Evolutionary conservation across 306 rosid genomes (phyloP).

Genomic region (Begonia peltatifolia): DNA sequence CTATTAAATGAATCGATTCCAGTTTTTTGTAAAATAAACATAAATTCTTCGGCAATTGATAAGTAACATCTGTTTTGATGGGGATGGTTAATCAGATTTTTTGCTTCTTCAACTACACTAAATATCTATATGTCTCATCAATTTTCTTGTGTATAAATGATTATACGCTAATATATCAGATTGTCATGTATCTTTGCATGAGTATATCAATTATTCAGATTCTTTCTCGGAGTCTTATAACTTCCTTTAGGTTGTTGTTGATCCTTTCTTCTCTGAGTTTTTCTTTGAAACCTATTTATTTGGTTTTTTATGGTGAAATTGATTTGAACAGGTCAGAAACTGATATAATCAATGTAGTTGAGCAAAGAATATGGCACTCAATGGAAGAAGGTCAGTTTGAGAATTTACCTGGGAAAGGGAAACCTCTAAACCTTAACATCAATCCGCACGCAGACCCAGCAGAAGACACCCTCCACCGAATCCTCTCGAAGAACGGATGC

Average conservation of each 20-base stretch:
- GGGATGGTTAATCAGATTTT: no score
- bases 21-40: no score
- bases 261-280: neutral
- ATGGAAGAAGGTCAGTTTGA: slow-evolving; percentile 93
- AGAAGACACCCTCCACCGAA: slow-evolving; percentile 68
- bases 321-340: slow-evolving; percentile 61
- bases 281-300: no score
- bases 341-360: slow-evolving; percentile 70
- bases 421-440: slow-evolving; percentile 48
- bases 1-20: no score
- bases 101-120: no score
- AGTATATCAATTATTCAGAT: neutral
- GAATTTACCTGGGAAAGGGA: slow-evolving; percentile 85
- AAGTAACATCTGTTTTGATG: no score
- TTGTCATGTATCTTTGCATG: no score
- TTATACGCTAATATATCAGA: no score
- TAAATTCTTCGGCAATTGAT: no score
- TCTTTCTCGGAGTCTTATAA: no score
- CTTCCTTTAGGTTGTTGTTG: neutral
- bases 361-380: slow-evolving; percentile 89
- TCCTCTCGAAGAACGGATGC: slow-evolving; percentile 64
- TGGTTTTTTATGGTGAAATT: neutral
- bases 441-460: slow-evolving; percentile 95
- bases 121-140: no score
- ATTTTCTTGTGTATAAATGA: no score